A percentile compares a stretch with the other conserved stretches of the same genome.
These are phyloP conservation scores for Rosa rugosa DNA, from an alignment of 306 rosid species.

Conservation along the genomic window DNA sequence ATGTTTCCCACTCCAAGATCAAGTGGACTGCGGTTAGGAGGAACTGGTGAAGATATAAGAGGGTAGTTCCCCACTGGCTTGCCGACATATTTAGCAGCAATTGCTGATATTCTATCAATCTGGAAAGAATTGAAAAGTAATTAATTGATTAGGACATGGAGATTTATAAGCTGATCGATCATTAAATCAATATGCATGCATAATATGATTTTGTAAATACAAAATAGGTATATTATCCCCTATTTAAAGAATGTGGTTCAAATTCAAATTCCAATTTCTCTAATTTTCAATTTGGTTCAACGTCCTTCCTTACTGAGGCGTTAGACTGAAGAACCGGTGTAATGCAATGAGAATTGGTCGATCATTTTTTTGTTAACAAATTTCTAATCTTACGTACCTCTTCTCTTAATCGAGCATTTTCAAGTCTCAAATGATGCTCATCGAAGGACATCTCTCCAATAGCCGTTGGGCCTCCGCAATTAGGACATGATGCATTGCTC, in stretches of 20 bases:
- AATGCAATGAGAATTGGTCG: background rate
- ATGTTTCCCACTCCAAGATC: slow-evolving; percentile 68
- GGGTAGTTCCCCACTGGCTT: slow-evolving; percentile 87
- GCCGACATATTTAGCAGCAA: slow-evolving; percentile 94
- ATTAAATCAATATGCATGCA: background rate
- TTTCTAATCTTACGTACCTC: slow-evolving; percentile 48
- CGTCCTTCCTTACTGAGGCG: background rate
- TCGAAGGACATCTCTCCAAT: slow-evolving; percentile 98
- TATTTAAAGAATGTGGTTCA: background rate
- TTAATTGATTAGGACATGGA: background rate
- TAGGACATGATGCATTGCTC: slow-evolving; percentile 91
- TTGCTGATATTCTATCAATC: slow-evolving; percentile 90
- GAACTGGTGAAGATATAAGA: slow-evolving; percentile 58
- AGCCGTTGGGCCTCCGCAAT: slow-evolving; percentile 97
- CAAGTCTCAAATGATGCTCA: slow-evolving; percentile 90
- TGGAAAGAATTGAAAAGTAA: slow-evolving; percentile 14
- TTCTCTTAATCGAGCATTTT: slow-evolving; percentile 86
- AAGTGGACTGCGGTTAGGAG: slow-evolving; percentile 53
- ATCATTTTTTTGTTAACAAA: no score
- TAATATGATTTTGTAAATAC: background rate
- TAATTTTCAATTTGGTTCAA: background rate
- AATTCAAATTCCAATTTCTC: background rate
- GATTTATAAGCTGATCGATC: background rate
- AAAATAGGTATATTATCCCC: slow-evolving; percentile 6
- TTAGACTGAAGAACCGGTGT: background rate